Evolutionary conservation across 148 eudicot genomes (phyloP), one percentile per base, ranked within the genome.

Genomic region (Chenopodium formosanum): DNA sequence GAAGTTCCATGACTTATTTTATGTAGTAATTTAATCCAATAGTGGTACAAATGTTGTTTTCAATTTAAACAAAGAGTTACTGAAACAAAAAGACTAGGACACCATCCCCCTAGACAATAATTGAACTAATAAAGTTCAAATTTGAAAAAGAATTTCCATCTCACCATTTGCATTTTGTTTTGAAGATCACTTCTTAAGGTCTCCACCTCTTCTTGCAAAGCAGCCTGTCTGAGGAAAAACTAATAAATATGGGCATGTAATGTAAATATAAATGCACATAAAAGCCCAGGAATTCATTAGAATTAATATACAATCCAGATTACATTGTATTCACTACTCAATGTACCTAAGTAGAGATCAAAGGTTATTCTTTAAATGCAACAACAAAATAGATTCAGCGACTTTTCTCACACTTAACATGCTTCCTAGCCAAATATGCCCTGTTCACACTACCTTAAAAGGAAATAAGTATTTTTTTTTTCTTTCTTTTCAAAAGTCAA

Each of bases 191-290:
- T 86, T 80, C 90, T 91, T 85, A 90, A 82, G 37, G 87, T 79
- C 80, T 89, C 91, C 78, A 94, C 79, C 85, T 96, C 93, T 83
- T 89, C 89, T 88, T 90, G 90, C 79, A 96, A 85, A 85, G 90
- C 90, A 90, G 87, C 94, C 98, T 96, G 95, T 89, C 97, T 96
- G 92, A 92, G 83, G 85, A 88, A 88, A 88, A 86, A 91, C 87
- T 85, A 87, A 78, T 90, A 85, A 79, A 85, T 86, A 87, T 80
- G 80, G 80, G 82, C 65, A 72, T 44, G 69, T 48, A 81, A 80
- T 64, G 79, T 67, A 85, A 63, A 76, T 64, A 69, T 47, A 87
- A 78, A 48, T 10, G 76, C 20, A 86, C 19, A 75, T 10, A 48
- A 58, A 23, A 75, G 9, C 53, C 64, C 46, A 65, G 2, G 2